Base-by-base conservation (phyloP, 2,329 filamentous ascomycete genomes). In the Annulohypoxylon truncatum region DNA sequence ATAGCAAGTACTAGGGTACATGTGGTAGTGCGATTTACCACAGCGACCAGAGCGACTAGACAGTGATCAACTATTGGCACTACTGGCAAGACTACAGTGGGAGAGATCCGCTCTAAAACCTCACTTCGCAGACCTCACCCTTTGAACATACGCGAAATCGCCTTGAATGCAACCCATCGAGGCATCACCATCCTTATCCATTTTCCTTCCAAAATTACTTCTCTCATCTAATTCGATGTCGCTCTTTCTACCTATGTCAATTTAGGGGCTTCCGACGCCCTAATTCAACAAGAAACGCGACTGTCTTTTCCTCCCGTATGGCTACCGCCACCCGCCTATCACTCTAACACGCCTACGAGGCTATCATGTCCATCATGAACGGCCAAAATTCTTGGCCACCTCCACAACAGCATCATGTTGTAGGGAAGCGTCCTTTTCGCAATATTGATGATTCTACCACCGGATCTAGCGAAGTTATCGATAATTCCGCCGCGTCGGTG, bases 291-390 rank as follows among this genome's bases (percentile, higher is more conserved):
- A 79, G 78, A 77, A 81, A 84, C 82, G 82, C 84, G 84, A 83
- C 82, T 81, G 79, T 80, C 80, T 79, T 80, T 77, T 70, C 71
- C 77, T 82, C 60, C 66, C 85, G 84, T 83, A 87, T 87, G 85
- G 85, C 84, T 84, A 80, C 84, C 80, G 77, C 78, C 80, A 79
- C 78, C 80, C 77, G 72, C 78, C 77, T 75, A 78, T 81, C 80
- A 79, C 80, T 80, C 79, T 78, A 83, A 83, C 80, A 82, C 80
- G 78, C 77, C 78, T 76, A 58, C 61, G 80, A 80, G 79, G 79
- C 79, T 79, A 85, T 81, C 79, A 91, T 91, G 89, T 89, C 89
- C 79, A 82, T 89, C 81, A 82, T 85, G 80, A 89, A 89, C 81
- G 85, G 88, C 81, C 87, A 90, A 82, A 82, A 85, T 72, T 77